Evolutionary conservation across 768 basidiomycete species (phyloP).

Genomic region (Hysterangium stoloniferum): DNA sequence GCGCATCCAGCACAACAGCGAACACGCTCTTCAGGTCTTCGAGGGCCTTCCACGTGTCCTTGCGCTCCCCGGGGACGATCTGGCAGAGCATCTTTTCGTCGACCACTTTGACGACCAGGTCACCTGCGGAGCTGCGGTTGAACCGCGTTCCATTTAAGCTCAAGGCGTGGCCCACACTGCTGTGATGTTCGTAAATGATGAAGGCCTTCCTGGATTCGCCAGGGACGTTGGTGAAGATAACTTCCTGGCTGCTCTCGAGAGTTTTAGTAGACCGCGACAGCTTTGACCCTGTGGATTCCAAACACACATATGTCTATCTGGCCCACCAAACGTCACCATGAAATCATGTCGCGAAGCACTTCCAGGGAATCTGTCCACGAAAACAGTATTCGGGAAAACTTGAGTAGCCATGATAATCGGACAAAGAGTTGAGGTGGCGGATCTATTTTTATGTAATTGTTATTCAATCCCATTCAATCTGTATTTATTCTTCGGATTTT

Average conservation of each 20-base stretch:
- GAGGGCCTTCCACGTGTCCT: neutral
- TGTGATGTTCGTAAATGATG: neutral
- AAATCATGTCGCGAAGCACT: neutral
- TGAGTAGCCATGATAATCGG: neutral
- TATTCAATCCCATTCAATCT: too few relatives aligned
- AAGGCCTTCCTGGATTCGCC: constrained; percentile 1
- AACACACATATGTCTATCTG: neutral
- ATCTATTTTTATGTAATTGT: too few relatives aligned
- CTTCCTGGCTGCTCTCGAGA: neutral
- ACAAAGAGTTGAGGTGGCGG: too few relatives aligned
- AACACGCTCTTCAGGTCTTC: neutral
- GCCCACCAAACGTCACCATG: neutral
- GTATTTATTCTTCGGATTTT: too few relatives aligned
- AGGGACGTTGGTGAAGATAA: neutral
- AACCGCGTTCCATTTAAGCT: neutral
- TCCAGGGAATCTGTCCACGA: neutral
- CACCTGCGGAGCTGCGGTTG: neutral
- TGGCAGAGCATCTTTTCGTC: neutral
- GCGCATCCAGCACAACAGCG: neutral
- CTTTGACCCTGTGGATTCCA: neutral
- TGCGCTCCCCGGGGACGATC: neutral
- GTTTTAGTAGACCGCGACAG: neutral
- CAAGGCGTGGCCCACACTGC: neutral
- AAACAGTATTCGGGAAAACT: neutral
- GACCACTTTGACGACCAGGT: neutral